A percentile compares a stretch with the other conserved stretches of the same genome.
Conservation (phyloP, 225 moss, liverwort and hornwort species). For the Neckera pumila region DNA sequence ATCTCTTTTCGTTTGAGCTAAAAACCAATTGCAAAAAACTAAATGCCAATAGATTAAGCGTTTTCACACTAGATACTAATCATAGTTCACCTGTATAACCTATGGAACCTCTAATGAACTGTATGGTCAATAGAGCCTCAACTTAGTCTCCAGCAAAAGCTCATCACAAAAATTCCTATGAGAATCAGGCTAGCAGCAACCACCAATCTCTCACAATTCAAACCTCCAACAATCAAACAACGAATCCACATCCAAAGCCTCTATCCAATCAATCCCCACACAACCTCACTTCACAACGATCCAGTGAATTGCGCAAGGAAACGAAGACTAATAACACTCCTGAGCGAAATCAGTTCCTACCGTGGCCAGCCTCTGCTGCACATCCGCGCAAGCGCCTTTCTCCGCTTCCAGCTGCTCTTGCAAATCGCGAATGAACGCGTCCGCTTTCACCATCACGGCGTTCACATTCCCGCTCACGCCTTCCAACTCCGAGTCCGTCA, state of each 20-base stretch:
- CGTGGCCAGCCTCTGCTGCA: constrained; percentile 5
- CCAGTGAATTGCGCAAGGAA: background rate
- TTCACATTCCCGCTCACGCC: constrained; percentile 18
- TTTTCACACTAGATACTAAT: background rate
- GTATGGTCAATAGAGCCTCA: background rate
- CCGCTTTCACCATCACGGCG: constrained; percentile 40
- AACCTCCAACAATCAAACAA: background rate
- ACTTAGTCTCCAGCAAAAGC: background rate
- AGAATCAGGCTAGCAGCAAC: background rate
- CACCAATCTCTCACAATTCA: background rate
- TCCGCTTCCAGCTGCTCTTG: constrained; percentile 67
- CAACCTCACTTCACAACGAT: background rate
- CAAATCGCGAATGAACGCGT: constrained; percentile 48
- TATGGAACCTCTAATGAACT: background rate
- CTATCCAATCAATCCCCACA: background rate
- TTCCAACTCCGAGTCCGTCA: constrained; percentile 24
- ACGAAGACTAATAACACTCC: background rate
- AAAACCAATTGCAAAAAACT: background rate
- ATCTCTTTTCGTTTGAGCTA: background rate
- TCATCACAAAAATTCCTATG: background rate
- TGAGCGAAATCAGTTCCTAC: background rate
- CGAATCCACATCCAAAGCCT: background rate
- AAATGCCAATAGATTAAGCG: background rate
- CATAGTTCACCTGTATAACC: too few relatives aligned
- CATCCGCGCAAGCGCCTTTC: constrained; percentile 56